Conservation (phyloP, 257 asterid species). For the Cordia subcordata region DNA sequence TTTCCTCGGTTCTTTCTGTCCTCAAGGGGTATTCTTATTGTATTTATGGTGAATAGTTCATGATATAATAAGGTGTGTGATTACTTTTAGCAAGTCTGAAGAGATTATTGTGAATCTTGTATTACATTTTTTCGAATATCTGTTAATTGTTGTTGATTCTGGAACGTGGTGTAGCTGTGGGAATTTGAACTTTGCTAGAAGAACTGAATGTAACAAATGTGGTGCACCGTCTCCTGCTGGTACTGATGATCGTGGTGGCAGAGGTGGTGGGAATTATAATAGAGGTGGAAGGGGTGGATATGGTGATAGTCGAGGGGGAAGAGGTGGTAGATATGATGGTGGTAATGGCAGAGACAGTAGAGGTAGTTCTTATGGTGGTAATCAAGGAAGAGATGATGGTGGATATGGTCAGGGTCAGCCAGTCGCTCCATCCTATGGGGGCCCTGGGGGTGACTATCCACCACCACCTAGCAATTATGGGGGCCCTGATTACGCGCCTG, state of each 20-base stretch:
- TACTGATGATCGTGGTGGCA: constrained; percentile 71
- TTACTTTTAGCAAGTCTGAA: neutral
- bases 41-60: neutral
- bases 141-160: constrained; percentile 36
- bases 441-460: constrained; percentile 50
- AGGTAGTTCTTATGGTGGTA: constrained; percentile 50
- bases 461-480: constrained; percentile 65
- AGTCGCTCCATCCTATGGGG: constrained; percentile 69
- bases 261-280: constrained; percentile 48
- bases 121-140: constrained; percentile 11
- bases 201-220: constrained; percentile 95
- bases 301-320: constrained; percentile 58
- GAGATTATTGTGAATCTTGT: neutral
- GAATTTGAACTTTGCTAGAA: constrained; percentile 95
- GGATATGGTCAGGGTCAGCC: constrained; percentile 71
- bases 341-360: constrained; percentile 63
- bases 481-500: constrained; percentile 58
- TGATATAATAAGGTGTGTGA: neutral
- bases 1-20: neutral
- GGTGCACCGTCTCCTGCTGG: constrained; percentile 91
- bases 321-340: constrained; percentile 48
- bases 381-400: constrained; percentile 65
- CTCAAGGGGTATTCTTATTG: neutral
- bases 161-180: constrained; percentile 81
- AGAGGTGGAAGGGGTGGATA: constrained; percentile 56